These are phyloP conservation scores for Yamadazyma takamatsuzukensis DNA, from an alignment of 805 yeast genomes.

Conservation along the genomic window DNA sequence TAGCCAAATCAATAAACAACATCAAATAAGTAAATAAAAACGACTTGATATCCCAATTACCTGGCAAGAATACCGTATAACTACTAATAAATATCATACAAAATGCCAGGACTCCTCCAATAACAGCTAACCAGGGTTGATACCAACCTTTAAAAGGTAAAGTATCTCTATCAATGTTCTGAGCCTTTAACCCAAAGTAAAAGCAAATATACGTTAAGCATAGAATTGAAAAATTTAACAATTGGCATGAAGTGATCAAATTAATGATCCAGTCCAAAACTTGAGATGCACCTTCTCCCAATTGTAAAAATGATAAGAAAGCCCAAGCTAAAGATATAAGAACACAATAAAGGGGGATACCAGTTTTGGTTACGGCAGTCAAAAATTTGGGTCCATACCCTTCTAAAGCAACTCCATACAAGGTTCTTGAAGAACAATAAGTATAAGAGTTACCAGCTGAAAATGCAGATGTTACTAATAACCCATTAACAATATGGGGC, in stretches of 20 bases:
- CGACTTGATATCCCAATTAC: constrained; percentile 32
- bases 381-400: constrained; percentile 46
- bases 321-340: constrained; percentile 49
- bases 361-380: constrained; percentile 41
- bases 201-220: constrained; percentile 59
- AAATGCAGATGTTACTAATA: constrained; percentile 41
- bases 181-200: constrained; percentile 41
- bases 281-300: constrained; percentile 28
- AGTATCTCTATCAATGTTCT: constrained; percentile 28
- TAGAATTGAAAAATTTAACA: constrained; percentile 25
- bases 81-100: constrained; percentile 31
- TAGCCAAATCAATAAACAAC: constrained; percentile 36
- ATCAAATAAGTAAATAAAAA: constrained; percentile 43
- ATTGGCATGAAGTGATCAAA: constrained; percentile 28
- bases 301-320: constrained; percentile 60
- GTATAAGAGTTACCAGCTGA: constrained; percentile 50
- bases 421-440: constrained; percentile 44
- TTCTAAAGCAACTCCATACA: constrained; percentile 44
- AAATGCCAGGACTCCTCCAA: constrained; percentile 26
- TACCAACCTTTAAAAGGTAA: constrained; percentile 35
- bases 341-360: constrained; percentile 47
- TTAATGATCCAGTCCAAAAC: constrained; percentile 35
- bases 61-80: constrained; percentile 39
- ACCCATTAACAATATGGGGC: constrained; percentile 44
- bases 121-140: constrained; percentile 35